A percentile compares a stretch with the other conserved stretches of the same genome.
Conservation (phyloP, 2,329 filamentous ascomycete species). For the Sclerotinia glacialis region DNA sequence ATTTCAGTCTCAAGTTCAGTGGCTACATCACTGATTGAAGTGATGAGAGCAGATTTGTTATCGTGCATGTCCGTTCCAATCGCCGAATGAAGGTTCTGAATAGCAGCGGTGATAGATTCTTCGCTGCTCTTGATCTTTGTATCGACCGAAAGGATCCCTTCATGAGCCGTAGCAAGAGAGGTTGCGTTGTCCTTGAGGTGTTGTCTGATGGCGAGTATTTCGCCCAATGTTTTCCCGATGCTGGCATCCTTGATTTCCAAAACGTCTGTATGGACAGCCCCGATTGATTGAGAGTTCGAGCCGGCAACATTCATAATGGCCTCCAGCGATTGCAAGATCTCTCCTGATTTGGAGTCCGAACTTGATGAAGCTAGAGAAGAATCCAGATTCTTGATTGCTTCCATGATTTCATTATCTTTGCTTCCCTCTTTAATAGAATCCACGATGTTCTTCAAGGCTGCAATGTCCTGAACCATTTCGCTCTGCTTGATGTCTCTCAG, state of each 20-base stretch:
- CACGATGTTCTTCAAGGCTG: constrained; percentile 4
- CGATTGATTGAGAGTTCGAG: constrained; percentile 11
- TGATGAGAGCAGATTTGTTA: constrained; percentile 17
- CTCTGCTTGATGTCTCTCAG: neutral
- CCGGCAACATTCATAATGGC: constrained; percentile 5
- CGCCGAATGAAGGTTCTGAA: constrained; percentile 22
- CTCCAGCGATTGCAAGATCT: constrained; percentile 6
- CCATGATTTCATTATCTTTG: constrained; percentile 18
- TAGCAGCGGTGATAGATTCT: constrained; percentile 21
- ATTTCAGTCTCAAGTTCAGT: constrained; percentile 25
- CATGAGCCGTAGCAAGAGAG: constrained; percentile 22
- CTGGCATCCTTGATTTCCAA: constrained; percentile 20
- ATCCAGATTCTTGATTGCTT: constrained; percentile 14
- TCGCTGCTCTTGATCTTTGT: constrained; percentile 23
- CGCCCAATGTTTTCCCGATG: neutral
- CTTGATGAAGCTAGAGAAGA: neutral
- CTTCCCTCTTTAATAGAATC: constrained; percentile 10
- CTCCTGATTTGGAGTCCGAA: neutral
- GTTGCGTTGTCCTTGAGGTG: constrained; percentile 17
- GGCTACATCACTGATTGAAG: constrained; percentile 21
- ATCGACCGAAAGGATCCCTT: constrained; percentile 22
- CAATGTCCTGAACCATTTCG: neutral
- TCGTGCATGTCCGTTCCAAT: constrained; percentile 22
- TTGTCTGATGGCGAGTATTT: constrained; percentile 11
- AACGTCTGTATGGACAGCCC: constrained; percentile 5